These are phyloP conservation scores for Chamaenerion angustifolium DNA, from an alignment of 345 rosid genomes.

Conservation along the genomic window DNA sequence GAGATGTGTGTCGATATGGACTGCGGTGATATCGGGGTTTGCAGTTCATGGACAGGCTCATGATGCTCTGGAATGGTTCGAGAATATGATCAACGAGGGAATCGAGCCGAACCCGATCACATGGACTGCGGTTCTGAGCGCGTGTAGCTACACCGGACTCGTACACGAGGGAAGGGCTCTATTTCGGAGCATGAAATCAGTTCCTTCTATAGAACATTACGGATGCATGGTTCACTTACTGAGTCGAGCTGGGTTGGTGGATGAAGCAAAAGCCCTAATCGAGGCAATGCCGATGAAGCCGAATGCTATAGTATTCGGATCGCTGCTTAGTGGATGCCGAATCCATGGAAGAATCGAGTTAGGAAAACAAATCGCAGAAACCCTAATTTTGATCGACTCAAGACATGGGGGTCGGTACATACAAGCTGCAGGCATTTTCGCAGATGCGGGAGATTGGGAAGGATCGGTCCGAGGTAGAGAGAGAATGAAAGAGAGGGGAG, in stretches of 20 bases:
- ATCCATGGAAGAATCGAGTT: slow-evolving; percentile 34
- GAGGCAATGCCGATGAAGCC: slow-evolving; percentile 45
- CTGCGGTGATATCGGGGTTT: slow-evolving; percentile 48
- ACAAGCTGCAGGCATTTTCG: slow-evolving; percentile 46
- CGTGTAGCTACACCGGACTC: slow-evolving; percentile 55
- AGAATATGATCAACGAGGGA: slow-evolving; percentile 40
- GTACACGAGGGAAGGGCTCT: slow-evolving; percentile 40
- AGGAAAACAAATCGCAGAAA: slow-evolving; percentile 44
- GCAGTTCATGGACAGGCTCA: slow-evolving; percentile 52
- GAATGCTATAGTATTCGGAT: slow-evolving; percentile 51
- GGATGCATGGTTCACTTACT: slow-evolving; percentile 78
- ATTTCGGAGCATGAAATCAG: slow-evolving; percentile 34
- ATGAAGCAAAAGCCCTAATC: slow-evolving; percentile 35
- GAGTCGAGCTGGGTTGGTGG: slow-evolving; percentile 54
- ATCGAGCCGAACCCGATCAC: slow-evolving; percentile 51
- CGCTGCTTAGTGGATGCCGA: slow-evolving; percentile 51
- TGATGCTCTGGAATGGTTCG: slow-evolving; percentile 41
- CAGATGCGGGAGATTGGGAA: slow-evolving; percentile 42
- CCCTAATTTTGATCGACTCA: slow-evolving; percentile 34
- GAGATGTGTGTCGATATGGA: slow-evolving; percentile 42
- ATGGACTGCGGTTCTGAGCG: slow-evolving; percentile 54
- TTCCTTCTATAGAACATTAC: slow-evolving; percentile 60
- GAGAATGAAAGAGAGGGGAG: slow-evolving; percentile 35
- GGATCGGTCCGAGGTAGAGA: slow-evolving; percentile 39
- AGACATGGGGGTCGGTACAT: slow-evolving; percentile 44